Conservation (phyloP, 768 basidiomycete species). For the Heimioporus sp. region DNA sequence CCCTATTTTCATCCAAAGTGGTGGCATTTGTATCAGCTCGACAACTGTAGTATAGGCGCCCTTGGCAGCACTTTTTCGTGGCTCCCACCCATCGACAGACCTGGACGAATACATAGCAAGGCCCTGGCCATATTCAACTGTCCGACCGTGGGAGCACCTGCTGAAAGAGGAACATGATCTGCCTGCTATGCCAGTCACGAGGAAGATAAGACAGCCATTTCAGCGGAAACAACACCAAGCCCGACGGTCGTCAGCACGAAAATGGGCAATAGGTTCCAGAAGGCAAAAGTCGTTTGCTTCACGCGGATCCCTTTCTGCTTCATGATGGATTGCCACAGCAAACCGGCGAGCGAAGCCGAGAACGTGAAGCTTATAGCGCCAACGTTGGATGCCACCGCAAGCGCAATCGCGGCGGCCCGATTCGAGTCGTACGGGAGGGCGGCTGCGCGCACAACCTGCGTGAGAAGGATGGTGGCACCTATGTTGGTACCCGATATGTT, state of each 20-base stretch:
- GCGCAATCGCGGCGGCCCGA: slow-evolving; percentile 62
- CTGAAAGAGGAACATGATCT: no score
- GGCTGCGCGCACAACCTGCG: slow-evolving; percentile 67
- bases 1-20: no score
- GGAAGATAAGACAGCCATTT: slow-evolving; percentile 59
- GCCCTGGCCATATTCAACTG: no score
- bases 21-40: no score
- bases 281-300: slow-evolving; percentile 60
- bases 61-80: no score
- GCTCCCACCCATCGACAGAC: no score
- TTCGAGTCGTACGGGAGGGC: slow-evolving; percentile 30
- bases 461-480: slow-evolving; percentile 85
- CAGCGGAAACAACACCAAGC: slow-evolving; percentile 68
- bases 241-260: slow-evolving; percentile 64
- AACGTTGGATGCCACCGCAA: slow-evolving; percentile 86
- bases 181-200: no score
- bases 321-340: slow-evolving; percentile 80
- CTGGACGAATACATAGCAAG: no score
- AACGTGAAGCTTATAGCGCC: slow-evolving; percentile 91
- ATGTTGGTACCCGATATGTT: slow-evolving; percentile 90
- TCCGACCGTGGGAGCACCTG: no score
- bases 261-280: slow-evolving; percentile 69
- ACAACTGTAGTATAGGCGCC: no score
- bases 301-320: slow-evolving; percentile 68
- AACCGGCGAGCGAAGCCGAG: slow-evolving; percentile 82